Evolutionary conservation across 2,329 filamentous ascomycete genomes (phyloP).

Genomic region (Teratosphaeriaceae sp.): DNA sequence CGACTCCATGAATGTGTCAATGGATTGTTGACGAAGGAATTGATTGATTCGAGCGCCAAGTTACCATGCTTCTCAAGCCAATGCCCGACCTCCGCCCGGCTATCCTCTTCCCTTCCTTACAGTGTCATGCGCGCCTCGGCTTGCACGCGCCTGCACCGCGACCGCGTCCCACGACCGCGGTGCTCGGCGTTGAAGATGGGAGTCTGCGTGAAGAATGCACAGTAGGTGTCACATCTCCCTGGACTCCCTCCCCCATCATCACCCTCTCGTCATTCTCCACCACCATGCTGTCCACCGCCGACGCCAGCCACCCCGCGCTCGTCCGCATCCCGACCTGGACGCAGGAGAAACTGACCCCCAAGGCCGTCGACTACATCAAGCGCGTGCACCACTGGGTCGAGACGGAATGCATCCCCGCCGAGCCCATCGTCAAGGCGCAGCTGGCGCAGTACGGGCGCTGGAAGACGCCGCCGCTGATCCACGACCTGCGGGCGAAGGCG

Average conservation of each 20-base stretch:
- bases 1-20: no score
- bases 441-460: constrained; percentile 14
- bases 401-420: constrained; percentile 19
- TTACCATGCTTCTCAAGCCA: no score
- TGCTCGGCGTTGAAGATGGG: neutral
- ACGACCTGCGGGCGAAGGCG: constrained; percentile 14
- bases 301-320: constrained; percentile 12
- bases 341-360: constrained; percentile 18
- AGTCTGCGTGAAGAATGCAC: neutral
- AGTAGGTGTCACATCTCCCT: neutral
- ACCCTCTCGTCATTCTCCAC: neutral
- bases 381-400: constrained; percentile 19
- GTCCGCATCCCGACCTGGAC: constrained; percentile 16
- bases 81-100: constrained; percentile 1
- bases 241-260: neutral
- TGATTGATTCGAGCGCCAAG: no score
- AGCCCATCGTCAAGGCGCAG: constrained; percentile 19
- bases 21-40: no score
- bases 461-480: constrained; percentile 16
- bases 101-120: neutral
- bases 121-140: neutral
- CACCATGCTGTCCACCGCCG: constrained; percentile 6
- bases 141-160: neutral
- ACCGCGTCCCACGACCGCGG: neutral
- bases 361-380: constrained; percentile 17